Conservation (phyloP, 106 monocot genomes). For the Vanilla planifolia region DNA sequence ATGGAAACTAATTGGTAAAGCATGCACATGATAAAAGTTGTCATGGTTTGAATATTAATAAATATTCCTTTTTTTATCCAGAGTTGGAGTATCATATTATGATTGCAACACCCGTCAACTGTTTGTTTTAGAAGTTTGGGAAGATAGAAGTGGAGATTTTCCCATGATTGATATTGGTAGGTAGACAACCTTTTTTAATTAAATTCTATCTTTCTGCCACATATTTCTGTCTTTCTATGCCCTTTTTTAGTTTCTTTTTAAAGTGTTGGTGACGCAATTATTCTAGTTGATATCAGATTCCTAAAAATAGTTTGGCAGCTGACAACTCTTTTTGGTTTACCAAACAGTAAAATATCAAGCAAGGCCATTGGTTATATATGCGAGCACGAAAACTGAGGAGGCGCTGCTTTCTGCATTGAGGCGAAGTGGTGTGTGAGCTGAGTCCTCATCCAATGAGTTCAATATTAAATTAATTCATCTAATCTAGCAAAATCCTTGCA, state of each 20-base stretch:
- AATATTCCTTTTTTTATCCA: conserved; percentile 9
- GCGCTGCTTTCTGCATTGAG: conserved; percentile 71
- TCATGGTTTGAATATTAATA: no score
- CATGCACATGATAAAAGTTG: no score
- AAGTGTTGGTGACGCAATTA: neutral
- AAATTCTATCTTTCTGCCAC: neutral
- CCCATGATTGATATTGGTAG: conserved; percentile 92
- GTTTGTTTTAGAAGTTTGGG: conserved; percentile 92
- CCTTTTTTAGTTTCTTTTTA: neutral
- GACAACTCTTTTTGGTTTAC: conserved; percentile 12
- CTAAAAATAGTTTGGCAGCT: conserved; percentile 6
- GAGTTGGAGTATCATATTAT: conserved; percentile 93
- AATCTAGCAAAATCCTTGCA: conserved; percentile 28
- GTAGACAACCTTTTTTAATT: neutral
- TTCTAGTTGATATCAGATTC: neutral
- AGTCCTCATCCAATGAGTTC: neutral
- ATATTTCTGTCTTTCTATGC: neutral
- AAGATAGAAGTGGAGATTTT: conserved; percentile 66
- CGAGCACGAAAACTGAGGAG: conserved; percentile 96
- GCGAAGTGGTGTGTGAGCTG: conserved; percentile 36
- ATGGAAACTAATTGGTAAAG: no score
- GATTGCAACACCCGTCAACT: conserved; percentile 58
- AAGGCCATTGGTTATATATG: conserved; percentile 72
- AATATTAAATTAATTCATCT: neutral
- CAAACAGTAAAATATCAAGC: conserved; percentile 94